A percentile compares a stretch with the other conserved stretches of the same genome.
phyloP scores from a whole-genome alignment of 352 stramenopile species.

The Globisporangium solare region DNA sequence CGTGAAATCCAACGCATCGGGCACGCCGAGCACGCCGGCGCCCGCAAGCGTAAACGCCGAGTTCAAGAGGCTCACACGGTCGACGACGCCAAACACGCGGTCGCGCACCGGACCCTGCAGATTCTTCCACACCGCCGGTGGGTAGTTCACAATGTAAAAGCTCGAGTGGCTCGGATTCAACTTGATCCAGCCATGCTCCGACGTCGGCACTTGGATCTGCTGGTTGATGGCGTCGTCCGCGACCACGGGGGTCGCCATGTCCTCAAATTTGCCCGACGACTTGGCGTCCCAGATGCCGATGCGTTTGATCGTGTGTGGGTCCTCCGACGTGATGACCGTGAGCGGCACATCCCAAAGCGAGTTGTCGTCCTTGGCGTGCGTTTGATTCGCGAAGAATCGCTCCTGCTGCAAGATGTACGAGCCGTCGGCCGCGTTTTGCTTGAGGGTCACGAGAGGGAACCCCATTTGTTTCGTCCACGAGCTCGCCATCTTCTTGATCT shows the following conservation, averaged over 20 bases:
- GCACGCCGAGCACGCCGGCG: conserved; percentile 38
- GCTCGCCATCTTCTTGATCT: conserved; percentile 90
- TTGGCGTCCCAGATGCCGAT: conserved; percentile 73
- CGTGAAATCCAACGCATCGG: conserved; percentile 58
- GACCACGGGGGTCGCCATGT: conserved; percentile 32
- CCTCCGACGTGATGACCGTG: conserved; percentile 49
- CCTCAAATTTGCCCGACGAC: conserved; percentile 11
- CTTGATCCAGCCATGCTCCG: conserved; percentile 88
- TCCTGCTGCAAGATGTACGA: conserved; percentile 82
- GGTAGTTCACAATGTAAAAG: conserved; percentile 94
- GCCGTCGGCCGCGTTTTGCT: conserved; percentile 43
- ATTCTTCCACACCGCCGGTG: conserved; percentile 77
- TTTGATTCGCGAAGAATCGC: conserved; percentile 91
- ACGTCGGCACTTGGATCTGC: conserved; percentile 54
- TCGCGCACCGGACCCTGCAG: conserved; percentile 59
- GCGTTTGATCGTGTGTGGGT: conserved; percentile 35
- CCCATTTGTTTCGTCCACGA: conserved; percentile 94
- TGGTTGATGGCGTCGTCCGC: conserved; percentile 85
- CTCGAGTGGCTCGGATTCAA: conserved; percentile 94
- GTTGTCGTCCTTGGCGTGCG: conserved; percentile 54
- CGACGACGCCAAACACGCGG: conserved; percentile 57
- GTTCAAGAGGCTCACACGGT: conserved; percentile 90
- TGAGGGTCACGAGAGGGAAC: conserved; percentile 90
- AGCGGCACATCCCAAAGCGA: conserved; percentile 88
- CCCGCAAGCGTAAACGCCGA: conserved; percentile 91